Percentiles rank a stretch among this genome's conserved stretches.
These are phyloP conservation scores for Globisporangium apiculatum DNA, from an alignment of 352 stramenopile species.

Conservation along the genomic window DNA sequence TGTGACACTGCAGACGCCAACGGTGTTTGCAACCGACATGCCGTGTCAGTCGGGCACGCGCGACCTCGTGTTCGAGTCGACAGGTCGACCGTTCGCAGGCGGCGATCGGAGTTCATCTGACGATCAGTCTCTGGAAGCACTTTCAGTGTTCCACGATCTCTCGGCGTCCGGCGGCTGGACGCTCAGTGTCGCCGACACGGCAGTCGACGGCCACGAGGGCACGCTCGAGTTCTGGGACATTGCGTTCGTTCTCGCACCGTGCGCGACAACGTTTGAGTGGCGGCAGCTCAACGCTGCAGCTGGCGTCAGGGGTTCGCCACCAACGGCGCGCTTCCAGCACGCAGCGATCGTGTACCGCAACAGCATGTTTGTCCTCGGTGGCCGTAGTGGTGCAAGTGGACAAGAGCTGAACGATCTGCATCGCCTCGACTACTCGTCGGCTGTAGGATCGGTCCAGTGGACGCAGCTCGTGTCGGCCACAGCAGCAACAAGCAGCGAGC, in stretches of 20 bases:
- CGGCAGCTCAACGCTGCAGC: slow-evolving; percentile 23
- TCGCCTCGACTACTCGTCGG: slow-evolving; percentile 46
- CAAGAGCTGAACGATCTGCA: slow-evolving; percentile 44
- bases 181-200: slow-evolving; percentile 38
- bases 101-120: background rate
- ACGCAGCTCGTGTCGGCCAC: slow-evolving; percentile 27
- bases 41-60: slow-evolving; percentile 21
- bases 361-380: slow-evolving; percentile 70
- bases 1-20: slow-evolving; percentile 35
- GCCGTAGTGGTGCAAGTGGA: slow-evolving; percentile 22
- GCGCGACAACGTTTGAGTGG: slow-evolving; percentile 50
- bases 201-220: slow-evolving; percentile 30
- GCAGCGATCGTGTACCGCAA: slow-evolving; percentile 43
- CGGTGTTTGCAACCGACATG: slow-evolving; percentile 24
- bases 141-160: slow-evolving; percentile 52
- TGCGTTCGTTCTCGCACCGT: slow-evolving; percentile 41
- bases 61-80: slow-evolving; percentile 27
- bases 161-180: slow-evolving; percentile 51
- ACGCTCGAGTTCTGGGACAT: slow-evolving; percentile 47
- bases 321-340: slow-evolving; percentile 50
- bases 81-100: background rate
- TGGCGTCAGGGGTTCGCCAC: slow-evolving; percentile 22
- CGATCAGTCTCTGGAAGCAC: slow-evolving; percentile 27
- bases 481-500: slow-evolving; percentile 9
- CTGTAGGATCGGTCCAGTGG: slow-evolving; percentile 24